These are phyloP conservation scores for Mycena filopes DNA, from an alignment of 768 basidiomycete species.

Conservation along the genomic window DNA sequence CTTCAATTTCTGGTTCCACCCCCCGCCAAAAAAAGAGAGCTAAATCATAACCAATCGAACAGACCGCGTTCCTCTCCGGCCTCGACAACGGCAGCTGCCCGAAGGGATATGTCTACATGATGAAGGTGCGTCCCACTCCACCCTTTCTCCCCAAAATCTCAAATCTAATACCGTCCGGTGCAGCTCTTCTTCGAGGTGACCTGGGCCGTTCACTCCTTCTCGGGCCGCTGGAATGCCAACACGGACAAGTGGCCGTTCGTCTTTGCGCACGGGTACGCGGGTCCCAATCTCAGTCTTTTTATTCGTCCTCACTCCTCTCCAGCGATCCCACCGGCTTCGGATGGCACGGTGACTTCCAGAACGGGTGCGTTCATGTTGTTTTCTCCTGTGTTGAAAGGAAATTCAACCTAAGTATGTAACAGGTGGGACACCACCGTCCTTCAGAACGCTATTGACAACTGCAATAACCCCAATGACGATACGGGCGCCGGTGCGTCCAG, in stretches of 20 bases:
- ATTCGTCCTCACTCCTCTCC: background rate
- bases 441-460: constrained; percentile 57
- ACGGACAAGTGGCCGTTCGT: constrained; percentile 54
- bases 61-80: constrained; percentile 12
- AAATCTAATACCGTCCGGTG: background rate
- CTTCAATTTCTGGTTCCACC: too few species aligned
- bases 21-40: too few species aligned
- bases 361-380: constrained; percentile 34
- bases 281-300: background rate
- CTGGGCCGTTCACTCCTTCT: constrained; percentile 50
- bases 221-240: constrained; percentile 47
- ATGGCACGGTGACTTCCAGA: constrained; percentile 59
- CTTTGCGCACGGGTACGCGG: constrained; percentile 57
- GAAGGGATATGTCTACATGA: constrained; percentile 49
- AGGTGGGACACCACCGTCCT: constrained; percentile 41
- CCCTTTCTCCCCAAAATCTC: background rate
- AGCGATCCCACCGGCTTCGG: constrained; percentile 66
- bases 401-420: background rate
- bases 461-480: constrained; percentile 52
- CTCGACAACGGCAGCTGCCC: constrained; percentile 46
- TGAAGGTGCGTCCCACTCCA: constrained; percentile 37
- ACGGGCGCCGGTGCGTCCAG: constrained; percentile 40
- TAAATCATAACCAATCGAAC: too few species aligned
- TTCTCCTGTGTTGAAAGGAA: background rate
- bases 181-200: constrained; percentile 44